These are phyloP conservation scores for Ophiocordyceps camponoti-saundersi DNA, from an alignment of 2,329 filamentous ascomycete species.

Conservation along the genomic window DNA sequence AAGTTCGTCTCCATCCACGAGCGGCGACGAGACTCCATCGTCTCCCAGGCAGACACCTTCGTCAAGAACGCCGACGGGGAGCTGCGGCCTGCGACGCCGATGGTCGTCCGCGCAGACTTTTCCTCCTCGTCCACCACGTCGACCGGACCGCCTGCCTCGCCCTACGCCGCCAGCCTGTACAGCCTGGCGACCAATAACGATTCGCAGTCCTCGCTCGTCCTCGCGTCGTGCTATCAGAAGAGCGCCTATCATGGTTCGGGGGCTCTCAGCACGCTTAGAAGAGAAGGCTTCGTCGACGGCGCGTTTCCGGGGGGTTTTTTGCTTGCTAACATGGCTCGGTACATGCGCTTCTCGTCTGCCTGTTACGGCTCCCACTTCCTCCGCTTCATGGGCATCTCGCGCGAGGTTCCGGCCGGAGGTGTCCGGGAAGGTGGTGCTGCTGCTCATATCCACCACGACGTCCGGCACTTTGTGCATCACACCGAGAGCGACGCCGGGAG, in stretches of 20 bases:
- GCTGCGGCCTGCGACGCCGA: conserved; percentile 27
- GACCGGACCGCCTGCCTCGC: conserved; percentile 8
- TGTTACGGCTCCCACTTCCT: conserved; percentile 49
- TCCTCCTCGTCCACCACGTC: conserved; percentile 7
- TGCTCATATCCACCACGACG: conserved; percentile 32
- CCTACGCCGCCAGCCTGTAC: conserved; percentile 37
- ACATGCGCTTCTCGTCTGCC: conserved; percentile 50
- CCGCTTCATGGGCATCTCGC: conserved; percentile 42
- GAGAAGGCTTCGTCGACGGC: conserved; percentile 36
- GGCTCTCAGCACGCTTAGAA: conserved; percentile 29
- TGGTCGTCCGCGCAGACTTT: conserved; percentile 9
- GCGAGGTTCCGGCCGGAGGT: conserved; percentile 25
- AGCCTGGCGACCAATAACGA: conserved; percentile 35
- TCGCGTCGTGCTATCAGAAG: conserved; percentile 30
- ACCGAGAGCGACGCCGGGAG: conserved; percentile 39
- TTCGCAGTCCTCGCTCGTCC: conserved; percentile 34
- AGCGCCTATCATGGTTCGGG: conserved; percentile 30
- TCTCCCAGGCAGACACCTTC: conserved; percentile 38
- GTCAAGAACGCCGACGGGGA: conserved; percentile 30
- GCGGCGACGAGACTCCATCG: conserved; percentile 31
- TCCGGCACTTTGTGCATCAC: conserved; percentile 46
- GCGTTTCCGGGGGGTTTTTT: conserved; percentile 44
- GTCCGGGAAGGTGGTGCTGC: conserved; percentile 18
- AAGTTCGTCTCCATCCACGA: conserved; percentile 35
- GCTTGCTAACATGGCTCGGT: conserved; percentile 43